Percentiles rank a stretch among this genome's conserved stretches.
These are phyloP conservation scores for Ceratobasidium papillatum DNA, from an alignment of 1,284 basidiomycete species.

Conservation along the genomic window DNA sequence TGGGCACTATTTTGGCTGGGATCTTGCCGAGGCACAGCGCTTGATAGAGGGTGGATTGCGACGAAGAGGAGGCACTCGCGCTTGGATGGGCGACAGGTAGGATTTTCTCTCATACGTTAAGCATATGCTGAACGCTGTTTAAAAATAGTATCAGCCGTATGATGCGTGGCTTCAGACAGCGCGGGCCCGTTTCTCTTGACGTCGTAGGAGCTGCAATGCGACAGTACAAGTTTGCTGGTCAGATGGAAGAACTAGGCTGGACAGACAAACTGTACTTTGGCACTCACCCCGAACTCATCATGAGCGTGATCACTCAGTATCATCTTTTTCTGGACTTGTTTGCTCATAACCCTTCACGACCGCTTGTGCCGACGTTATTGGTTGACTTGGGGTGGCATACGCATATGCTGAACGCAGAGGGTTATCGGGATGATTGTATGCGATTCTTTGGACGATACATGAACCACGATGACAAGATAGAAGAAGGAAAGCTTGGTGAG, in stretches of 20 bases:
- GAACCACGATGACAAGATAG: slow-evolving; percentile 44
- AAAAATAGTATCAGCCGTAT: slow-evolving; percentile 27
- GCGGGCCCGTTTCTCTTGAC: slow-evolving; percentile 9
- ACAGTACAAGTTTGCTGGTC: slow-evolving; percentile 25
- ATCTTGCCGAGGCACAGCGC: slow-evolving; percentile 24
- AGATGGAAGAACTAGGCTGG: slow-evolving; percentile 38
- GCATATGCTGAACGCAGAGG: slow-evolving; percentile 42
- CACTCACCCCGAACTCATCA: slow-evolving; percentile 14
- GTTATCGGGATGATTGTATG: slow-evolving; percentile 33
- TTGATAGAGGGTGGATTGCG: slow-evolving; percentile 33
- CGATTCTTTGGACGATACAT: slow-evolving; percentile 35
- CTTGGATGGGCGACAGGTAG: slow-evolving; percentile 38
- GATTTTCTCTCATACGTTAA: not conserved
- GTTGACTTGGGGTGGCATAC: slow-evolving; percentile 45
- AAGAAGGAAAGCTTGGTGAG: slow-evolving; percentile 39
- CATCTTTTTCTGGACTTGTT: slow-evolving; percentile 41
- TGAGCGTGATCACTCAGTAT: slow-evolving; percentile 28
- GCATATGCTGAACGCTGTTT: not conserved
- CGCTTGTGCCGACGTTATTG: slow-evolving; percentile 41
- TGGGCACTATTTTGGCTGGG: slow-evolving; percentile 34
- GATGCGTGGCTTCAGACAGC: slow-evolving; percentile 25
- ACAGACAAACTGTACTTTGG: slow-evolving; percentile 29
- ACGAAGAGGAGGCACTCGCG: slow-evolving; percentile 23
- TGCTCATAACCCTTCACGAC: slow-evolving; percentile 9
- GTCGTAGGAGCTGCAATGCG: slow-evolving; percentile 26